phyloP scores from a whole-genome alignment of 257 asterid species.

The Solanum bukasovii region DNA sequence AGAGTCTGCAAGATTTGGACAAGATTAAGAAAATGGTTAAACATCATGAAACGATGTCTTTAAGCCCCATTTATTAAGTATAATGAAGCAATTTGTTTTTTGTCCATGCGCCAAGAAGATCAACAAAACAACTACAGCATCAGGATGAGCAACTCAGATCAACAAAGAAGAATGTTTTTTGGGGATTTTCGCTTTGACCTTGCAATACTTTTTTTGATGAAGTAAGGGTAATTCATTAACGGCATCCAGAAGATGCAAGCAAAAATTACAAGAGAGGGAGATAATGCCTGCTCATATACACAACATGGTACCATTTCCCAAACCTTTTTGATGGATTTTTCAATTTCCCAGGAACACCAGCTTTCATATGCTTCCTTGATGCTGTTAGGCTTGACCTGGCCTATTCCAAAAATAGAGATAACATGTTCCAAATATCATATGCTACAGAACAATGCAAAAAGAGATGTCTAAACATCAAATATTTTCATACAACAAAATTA shows the following conservation, averaged over 20 bases:
- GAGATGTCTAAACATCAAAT: background rate
- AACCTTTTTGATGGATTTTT: background rate
- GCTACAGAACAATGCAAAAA: background rate
- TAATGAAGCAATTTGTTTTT: background rate
- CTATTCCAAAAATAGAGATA: background rate
- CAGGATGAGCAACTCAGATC: background rate
- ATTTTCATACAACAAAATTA: background rate
- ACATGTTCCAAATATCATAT: background rate
- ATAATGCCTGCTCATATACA: background rate
- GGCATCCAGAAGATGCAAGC: background rate
- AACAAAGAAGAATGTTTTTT: too few species aligned
- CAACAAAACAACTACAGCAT: background rate
- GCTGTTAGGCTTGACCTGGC: background rate
- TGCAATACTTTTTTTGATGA: background rate
- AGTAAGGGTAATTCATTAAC: background rate
- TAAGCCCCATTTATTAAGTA: background rate
- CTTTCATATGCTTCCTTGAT: background rate
- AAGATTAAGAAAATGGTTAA: background rate
- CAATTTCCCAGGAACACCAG: background rate
- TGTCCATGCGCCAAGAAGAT: background rate
- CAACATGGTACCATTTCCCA: background rate
- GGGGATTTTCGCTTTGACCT: background rate
- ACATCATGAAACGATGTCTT: background rate
- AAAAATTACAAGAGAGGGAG: background rate
- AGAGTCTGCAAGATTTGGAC: background rate